Evolutionary conservation across 768 basidiomycete species (phyloP).

Genomic region (Coprinopsis marcescibilis): DNA sequence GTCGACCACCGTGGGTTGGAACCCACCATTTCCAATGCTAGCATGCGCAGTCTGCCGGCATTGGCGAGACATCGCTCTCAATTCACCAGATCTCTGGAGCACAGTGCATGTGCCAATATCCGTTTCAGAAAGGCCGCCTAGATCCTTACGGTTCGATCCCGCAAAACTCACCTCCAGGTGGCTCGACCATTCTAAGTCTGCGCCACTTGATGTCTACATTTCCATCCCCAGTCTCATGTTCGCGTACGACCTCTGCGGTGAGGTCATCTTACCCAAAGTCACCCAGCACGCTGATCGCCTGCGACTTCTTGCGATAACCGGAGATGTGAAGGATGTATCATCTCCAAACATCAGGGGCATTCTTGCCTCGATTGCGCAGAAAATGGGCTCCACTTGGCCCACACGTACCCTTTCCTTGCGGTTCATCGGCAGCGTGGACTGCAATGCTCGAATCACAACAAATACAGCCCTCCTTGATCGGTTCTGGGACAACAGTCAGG

Average conservation of each 20-base stretch:
- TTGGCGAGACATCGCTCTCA: constrained; percentile 34
- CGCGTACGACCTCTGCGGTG: constrained; percentile 6
- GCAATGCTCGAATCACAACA: background rate
- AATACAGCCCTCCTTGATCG: constrained; percentile 5
- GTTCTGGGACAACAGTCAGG: constrained; percentile 5
- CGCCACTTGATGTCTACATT: constrained; percentile 10
- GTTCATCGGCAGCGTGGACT: background rate
- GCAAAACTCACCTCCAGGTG: constrained; percentile 7
- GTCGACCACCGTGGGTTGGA: background rate
- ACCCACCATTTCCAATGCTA: constrained; percentile 18
- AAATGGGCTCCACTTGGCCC: background rate
- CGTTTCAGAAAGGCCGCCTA: background rate
- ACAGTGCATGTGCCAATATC: constrained; percentile 18
- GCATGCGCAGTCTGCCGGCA: constrained; percentile 36
- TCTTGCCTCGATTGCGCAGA: background rate
- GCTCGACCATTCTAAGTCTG: constrained; percentile 11
- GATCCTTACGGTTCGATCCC: constrained; percentile 2
- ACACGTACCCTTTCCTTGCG: constrained; percentile 3
- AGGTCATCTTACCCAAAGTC: constrained; percentile 6
- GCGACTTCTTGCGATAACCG: constrained; percentile 2
- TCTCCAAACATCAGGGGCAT: constrained; percentile 5
- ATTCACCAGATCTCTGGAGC: constrained; percentile 34
- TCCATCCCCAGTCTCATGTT: constrained; percentile 2
- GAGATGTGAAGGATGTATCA: background rate
- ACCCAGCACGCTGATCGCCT: constrained; percentile 2